Base-by-base conservation (phyloP, 108 stramenopile species). In the Halocafeteria seosinensis region DNA sequence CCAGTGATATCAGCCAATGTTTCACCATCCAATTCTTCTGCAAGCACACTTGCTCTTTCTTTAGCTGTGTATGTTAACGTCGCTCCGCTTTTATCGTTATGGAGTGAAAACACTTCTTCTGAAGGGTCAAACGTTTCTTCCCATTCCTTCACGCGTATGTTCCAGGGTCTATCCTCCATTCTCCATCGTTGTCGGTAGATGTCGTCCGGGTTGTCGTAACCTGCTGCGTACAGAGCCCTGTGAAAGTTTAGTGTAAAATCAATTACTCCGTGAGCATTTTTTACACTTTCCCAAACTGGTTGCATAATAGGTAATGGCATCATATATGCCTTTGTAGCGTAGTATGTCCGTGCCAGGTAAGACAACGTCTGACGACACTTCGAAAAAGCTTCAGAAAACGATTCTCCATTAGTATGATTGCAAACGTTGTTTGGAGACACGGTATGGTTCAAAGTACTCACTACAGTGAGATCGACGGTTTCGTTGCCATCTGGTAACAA, bases 401-500 rank as follows among this genome's bases (percentile, higher is more conserved):
- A 78, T 47, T 60, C 23, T 4, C 81, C 87, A 66, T 85, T 85
- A 71, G 76, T 67, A n/a, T n/a, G n/a, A n/a, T n/a, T n/a, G n/a
- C n/a, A n/a, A n/a, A n/a, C n/a, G n/a, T n/a, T n/a, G n/a, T n/a
- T n/a, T n/a, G n/a, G n/a, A n/a, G n/a, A n/a, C n/a, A n/a, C n/a
- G n/a, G n/a, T n/a, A n/a, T n/a, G n/a, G n/a, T n/a, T n/a, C n/a
- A n/a, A n/a, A n/a, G n/a, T n/a, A n/a, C n/a, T n/a, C 36, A 71
- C 71, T 37, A 86, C 65, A 13, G 85, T 84, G 68, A 85, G 84
- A 50, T 89, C 88, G 26, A 70, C 74, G 11, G 88, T 89, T 71
- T 84, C 77, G 72, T 88, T 89, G 11, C 87, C 87, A 64, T 89
- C 85, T 0, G 88, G 87, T 63, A 87, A 88, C 35, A 88, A 74